Percentiles rank a stretch among this genome's conserved stretches.
phyloP scores from a whole-genome alignment of 306 rosid species.

The Spatholobus suberectus region DNA sequence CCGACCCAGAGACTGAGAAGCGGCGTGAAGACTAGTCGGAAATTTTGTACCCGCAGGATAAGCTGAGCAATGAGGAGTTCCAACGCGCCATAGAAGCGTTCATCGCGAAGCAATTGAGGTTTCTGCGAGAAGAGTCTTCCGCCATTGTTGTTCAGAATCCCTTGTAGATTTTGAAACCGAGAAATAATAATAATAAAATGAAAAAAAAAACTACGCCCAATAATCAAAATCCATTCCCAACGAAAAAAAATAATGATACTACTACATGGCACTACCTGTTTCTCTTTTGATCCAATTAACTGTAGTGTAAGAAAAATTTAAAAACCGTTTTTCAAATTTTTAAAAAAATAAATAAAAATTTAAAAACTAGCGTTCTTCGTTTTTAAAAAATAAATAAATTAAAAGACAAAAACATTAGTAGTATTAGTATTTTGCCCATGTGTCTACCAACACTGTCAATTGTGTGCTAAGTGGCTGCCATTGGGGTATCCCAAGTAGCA shows the following conservation, averaged over 20 bases:
- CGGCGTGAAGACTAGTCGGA: slow-evolving; percentile 13
- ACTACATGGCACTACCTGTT: slow-evolving; percentile 22
- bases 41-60: slow-evolving; percentile 48
- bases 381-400: too few relatives aligned
- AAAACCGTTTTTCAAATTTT: too few relatives aligned
- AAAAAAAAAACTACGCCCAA: not conserved
- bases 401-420: too few relatives aligned
- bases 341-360: too few relatives aligned
- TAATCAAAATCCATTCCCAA: slow-evolving; percentile 17
- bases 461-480: too few relatives aligned
- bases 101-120: slow-evolving; percentile 79
- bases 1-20: slow-evolving; percentile 60
- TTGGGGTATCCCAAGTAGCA: too few relatives aligned
- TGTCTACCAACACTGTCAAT: too few relatives aligned
- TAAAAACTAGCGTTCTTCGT: too few relatives aligned
- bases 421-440: too few relatives aligned
- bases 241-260: not conserved
- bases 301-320: too few relatives aligned
- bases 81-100: slow-evolving; percentile 76
- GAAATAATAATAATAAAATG: too few relatives aligned
- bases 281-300: not conserved
- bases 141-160: slow-evolving; percentile 58
- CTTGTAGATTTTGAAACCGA: not conserved
- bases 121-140: slow-evolving; percentile 66
- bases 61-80: slow-evolving; percentile 81